Evolutionary conservation across 2,329 filamentous ascomycete genomes (phyloP), one percentile per base, ranked within the genome.

Genomic region (Onygena corvina): DNA sequence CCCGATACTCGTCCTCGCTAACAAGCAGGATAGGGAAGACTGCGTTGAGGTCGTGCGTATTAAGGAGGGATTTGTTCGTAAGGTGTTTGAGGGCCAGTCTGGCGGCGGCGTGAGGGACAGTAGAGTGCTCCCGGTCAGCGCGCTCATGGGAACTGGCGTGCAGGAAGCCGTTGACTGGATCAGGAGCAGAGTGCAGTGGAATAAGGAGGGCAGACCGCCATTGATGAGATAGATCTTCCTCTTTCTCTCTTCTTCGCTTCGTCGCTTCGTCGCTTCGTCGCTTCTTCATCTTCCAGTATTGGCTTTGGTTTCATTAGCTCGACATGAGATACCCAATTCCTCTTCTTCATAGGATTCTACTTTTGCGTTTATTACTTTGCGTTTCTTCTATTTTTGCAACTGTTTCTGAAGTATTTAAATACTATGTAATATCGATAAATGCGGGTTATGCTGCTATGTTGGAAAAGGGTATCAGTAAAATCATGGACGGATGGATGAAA

Each of bases 151-250:
- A 3, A 83, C 83, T 0, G 92, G 92, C 2, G 92, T 98, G 2
- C 80, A 80, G 60, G 92, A 96, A 71, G 90, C 92, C 1, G 84
- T 98, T n/a, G 92, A 96, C 62, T 98, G 92, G 92, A 73, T 98
- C 52, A 81, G 86, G 62, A 90, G 82, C 57, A 75, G 92, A 53
- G 87, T 96, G 23, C 88, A 86, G 67, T 96, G 92, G 87, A 96
- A 96, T 65, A 94, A 92, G 69, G 90, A 95, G 67, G 83, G 80
- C 3, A 76, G 92, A 53, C 89, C 90, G 54, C 92, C 92, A 1
- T 81, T 94, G 47, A 94, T 95, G 89, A 77, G 88, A 69, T 96
- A 49, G 14, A 14, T 21, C 27, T 54, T 38, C 12, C 18, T 2
- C 16, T 47, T 38, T 48, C 20, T 49, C 16, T 42, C 27, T 31